Evolutionary conservation across 164 flowering plant genomes (phyloP).

Genomic region (Annona squamosa): DNA sequence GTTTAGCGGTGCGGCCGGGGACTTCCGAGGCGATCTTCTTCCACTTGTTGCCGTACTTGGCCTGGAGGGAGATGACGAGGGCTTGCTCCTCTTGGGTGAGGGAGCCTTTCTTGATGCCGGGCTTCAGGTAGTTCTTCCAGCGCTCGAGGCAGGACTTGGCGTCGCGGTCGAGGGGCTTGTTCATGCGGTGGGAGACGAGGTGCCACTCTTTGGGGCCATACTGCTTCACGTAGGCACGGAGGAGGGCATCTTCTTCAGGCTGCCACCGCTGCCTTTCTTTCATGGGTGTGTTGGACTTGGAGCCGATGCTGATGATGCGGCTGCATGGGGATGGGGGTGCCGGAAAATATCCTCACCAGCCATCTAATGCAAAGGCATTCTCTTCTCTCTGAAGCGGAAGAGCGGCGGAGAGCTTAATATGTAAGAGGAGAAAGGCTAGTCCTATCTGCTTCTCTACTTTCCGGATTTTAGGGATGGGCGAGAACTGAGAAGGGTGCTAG

Average conservation of each 20-base stretch:
- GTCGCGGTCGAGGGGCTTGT: conserved; percentile 30
- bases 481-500: neutral
- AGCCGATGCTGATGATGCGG: neutral
- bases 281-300: conserved; percentile 11
- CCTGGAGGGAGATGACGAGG: conserved; percentile 42
- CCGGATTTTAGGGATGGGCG: neutral
- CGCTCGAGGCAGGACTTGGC: conserved; percentile 45
- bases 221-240: conserved; percentile 41
- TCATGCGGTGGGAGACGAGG: conserved; percentile 40
- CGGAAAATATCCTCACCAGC: neutral
- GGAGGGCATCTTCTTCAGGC: conserved; percentile 42
- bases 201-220: conserved; percentile 47
- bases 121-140: conserved; percentile 51
- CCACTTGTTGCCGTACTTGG: conserved; percentile 49
- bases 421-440: too few relatives aligned
- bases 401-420: too few relatives aligned
- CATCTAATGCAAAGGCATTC: neutral
- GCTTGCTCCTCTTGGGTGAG: conserved; percentile 32
- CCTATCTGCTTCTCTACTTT: neutral
- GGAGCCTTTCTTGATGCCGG: conserved; percentile 47
- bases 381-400: neutral
- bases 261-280: conserved; percentile 49
- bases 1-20: conserved; percentile 47
- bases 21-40: conserved; percentile 43
- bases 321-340: neutral